Percentiles rank a stretch among this genome's conserved stretches.
phyloP scores from a whole-genome alignment of 1,284 basidiomycete species.

The Cutaneotrichosporon dermatis region DNA sequence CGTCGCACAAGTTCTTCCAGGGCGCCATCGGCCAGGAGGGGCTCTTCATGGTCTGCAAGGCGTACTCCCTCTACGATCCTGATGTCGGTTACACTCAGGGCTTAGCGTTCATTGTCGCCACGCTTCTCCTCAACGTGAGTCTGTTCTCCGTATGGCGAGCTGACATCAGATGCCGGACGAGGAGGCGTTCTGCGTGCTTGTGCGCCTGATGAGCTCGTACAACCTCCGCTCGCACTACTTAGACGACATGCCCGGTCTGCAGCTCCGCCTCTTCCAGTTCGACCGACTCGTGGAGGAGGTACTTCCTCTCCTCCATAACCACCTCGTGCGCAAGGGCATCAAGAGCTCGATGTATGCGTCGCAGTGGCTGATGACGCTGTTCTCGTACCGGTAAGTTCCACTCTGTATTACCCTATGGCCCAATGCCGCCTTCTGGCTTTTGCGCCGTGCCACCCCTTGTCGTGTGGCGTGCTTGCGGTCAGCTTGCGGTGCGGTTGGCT shows the following conservation, averaged over 20 bases:
- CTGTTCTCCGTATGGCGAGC: neutral
- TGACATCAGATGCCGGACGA: constrained; percentile 86
- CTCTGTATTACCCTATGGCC: neutral
- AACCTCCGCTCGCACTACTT: constrained; percentile 93
- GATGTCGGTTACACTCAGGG: constrained; percentile 98
- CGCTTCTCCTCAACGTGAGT: constrained; percentile 81
- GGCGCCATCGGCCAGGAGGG: constrained; percentile 89
- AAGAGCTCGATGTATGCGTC: constrained; percentile 94
- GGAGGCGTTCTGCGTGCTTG: constrained; percentile 92
- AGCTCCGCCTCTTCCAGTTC: constrained; percentile 83
- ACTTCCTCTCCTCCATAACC: constrained; percentile 82
- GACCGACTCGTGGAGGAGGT: constrained; percentile 90
- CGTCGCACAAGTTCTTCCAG: constrained; percentile 93
- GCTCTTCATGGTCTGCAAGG: constrained; percentile 94
- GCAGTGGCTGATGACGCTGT: constrained; percentile 97
- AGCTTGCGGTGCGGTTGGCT: too few relatives aligned
- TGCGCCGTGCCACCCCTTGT: too few relatives aligned
- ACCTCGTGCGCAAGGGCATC: constrained; percentile 86
- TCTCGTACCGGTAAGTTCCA: constrained; percentile 72
- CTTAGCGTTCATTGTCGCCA: constrained; percentile 89
- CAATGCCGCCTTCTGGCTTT: too few relatives aligned
- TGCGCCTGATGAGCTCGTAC: constrained; percentile 97
- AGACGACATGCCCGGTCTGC: constrained; percentile 96
- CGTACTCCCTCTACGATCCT: constrained; percentile 92
- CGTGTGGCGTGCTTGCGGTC: too few relatives aligned